Base-by-base conservation (phyloP, 2,329 filamentous ascomycete genomes). In the Cladosporium cucumerinum region DNA sequence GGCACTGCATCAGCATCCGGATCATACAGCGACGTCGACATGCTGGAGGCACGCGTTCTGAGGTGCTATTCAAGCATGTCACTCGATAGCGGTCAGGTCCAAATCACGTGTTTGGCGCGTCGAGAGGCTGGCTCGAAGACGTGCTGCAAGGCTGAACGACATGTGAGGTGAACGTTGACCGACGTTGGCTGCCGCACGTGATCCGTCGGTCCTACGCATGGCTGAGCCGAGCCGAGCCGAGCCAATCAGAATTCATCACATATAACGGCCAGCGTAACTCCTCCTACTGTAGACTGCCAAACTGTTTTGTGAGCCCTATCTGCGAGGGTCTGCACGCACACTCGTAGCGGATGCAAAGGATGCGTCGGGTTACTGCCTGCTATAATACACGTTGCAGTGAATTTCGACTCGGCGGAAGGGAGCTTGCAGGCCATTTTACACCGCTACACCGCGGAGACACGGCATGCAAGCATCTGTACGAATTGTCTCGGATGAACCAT, bases 1-100 rank as follows among this genome's bases (percentile, higher is more conserved):
- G 67, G 68, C 18, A 70, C 59, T n/a, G 72, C 72, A 16, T 62
- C 69, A 18, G 61, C 36, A 57, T 73, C 72, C 28, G 74, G 73
- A 49, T 67, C 65, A 61, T 74, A 76, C 34, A 65, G 48, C 34
- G 60, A 62, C 11, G 49, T 36, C 28, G 67, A 68, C 68, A 66
- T 67, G 49, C 30, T 46, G 21, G 25, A 49, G 30, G 11, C 28
- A 51, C 51, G 51, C 28, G 51, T 54, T 18, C 39, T 7, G 12
- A 25, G 7, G 14, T 30, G 26, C 26, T 26, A 48, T 6, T 46
- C 18, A 28, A 32, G 26, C 51, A 54, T 54, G 10, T 18, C 51
- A 5, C 26, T 54, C 5, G 26, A 46, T 46, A n/a, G 39, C 12
- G 39, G n/a, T 46, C n/a, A 21, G n/a, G 25, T 12, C 7, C 18